Percentiles rank a stretch among this genome's conserved stretches.
Conservation (phyloP, 371 early-diverging fungal species). For the Rhizopus stolonifer region DNA sequence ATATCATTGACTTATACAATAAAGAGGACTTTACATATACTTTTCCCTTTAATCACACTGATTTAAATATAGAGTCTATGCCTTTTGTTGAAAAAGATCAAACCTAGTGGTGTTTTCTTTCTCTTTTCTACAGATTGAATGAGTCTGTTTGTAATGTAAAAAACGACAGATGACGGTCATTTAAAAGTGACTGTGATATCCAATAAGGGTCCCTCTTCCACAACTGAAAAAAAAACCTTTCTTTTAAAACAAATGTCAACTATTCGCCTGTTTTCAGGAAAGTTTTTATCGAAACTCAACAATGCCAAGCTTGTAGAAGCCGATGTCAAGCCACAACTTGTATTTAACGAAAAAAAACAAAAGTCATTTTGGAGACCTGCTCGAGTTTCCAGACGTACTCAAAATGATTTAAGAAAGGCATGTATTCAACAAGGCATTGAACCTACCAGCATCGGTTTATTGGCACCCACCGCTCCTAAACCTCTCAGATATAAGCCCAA, state of each 20-base stretch:
- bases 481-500: constrained; percentile 55
- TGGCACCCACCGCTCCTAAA: constrained; percentile 29
- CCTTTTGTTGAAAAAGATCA: no score
- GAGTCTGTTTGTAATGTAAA: no score
- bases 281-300: constrained; percentile 27
- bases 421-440: constrained; percentile 55
- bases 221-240: neutral
- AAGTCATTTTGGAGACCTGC: constrained; percentile 61
- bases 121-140: no score
- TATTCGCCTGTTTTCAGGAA: constrained; percentile 34
- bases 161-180: no score
- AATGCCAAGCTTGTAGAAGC: constrained; percentile 34
- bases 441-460: constrained; percentile 53
- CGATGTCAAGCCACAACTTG: constrained; percentile 52
- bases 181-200: neutral
- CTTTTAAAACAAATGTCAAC: constrained; percentile 23
- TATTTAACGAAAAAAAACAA: constrained; percentile 39
- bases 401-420: constrained; percentile 64
- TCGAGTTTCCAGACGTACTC: constrained; percentile 52
- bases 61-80: no score
- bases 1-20: no score
- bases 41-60: no score
- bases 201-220: neutral
- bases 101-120: no score
- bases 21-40: no score